These are phyloP conservation scores for Leishmania lainsoni DNA, from an alignment of 208 protist species.

Conservation along the genomic window DNA sequence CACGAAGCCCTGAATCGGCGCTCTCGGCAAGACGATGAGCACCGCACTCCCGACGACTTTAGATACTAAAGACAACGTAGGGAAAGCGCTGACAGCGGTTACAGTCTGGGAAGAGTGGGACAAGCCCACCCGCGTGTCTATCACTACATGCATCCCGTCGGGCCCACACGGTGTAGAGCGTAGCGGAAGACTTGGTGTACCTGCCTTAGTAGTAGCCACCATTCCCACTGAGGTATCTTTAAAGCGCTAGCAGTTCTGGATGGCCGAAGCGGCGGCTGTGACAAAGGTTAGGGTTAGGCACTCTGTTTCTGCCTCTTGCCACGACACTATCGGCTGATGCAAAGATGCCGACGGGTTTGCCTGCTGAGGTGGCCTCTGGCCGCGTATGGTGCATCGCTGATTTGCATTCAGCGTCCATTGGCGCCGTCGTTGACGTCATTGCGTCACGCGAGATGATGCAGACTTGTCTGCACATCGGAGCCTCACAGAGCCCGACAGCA, in stretches of 20 bases:
- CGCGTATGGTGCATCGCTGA: background rate
- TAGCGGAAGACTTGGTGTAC: background rate
- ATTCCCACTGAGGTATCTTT: background rate
- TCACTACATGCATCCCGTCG: background rate
- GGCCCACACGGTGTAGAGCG: background rate
- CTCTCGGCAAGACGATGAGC: background rate
- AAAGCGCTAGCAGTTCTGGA: background rate
- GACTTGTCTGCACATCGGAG: background rate
- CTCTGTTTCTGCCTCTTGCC: background rate
- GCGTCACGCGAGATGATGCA: background rate
- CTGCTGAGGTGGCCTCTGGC: background rate
- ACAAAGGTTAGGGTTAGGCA: too few relatives aligned
- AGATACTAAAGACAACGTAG: background rate
- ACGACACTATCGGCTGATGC: background rate
- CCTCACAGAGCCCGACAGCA: background rate
- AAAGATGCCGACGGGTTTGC: background rate
- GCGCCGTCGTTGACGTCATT: background rate
- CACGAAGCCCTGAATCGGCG: constrained; percentile 3
- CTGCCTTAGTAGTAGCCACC: background rate
- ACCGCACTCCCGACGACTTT: background rate
- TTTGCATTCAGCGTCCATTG: background rate
- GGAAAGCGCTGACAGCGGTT: background rate
- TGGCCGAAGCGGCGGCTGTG: background rate
- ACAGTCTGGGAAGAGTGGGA: background rate
- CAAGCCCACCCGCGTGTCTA: background rate